A percentile compares a stretch with the other conserved stretches of the same genome.
Evolutionary conservation across 1,139 yeast species (phyloP).

Genomic region (Taiozyma sp.): DNA sequence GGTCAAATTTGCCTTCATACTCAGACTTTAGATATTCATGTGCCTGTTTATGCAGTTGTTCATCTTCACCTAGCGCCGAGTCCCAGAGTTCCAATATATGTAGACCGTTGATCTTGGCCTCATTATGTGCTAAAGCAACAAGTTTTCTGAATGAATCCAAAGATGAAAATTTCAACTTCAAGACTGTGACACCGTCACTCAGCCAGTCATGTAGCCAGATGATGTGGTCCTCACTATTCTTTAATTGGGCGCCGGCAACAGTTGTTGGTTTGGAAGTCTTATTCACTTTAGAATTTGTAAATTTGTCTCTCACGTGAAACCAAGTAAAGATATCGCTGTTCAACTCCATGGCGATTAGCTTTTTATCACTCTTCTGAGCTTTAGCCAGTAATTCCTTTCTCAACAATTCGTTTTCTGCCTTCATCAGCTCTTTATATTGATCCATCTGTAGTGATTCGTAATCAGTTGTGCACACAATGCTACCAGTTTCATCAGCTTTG

Average conservation of each 20-base stretch:
- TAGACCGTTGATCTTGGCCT: constrained; percentile 9
- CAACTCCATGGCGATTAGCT: constrained; percentile 33
- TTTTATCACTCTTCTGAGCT: constrained; percentile 27
- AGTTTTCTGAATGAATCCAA: constrained; percentile 13
- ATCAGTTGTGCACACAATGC: constrained; percentile 1
- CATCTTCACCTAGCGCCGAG: constrained; percentile 10
- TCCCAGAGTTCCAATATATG: constrained; percentile 19
- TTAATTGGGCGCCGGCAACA: constrained; percentile 15
- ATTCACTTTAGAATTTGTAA: constrained; percentile 17
- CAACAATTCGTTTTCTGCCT: constrained; percentile 26
- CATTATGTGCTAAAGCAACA: constrained; percentile 12
- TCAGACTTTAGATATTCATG: constrained; percentile 8
- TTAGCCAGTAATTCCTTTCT: constrained; percentile 22
- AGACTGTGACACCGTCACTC: constrained; percentile 29
- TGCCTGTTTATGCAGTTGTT: constrained; percentile 1
- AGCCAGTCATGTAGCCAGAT: constrained; percentile 46
- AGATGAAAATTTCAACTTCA: constrained; percentile 21
- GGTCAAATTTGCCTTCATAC: constrained; percentile 4
- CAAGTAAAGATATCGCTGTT: constrained; percentile 34
- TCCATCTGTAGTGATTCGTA: constrained; percentile 29
- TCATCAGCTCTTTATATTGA: constrained; percentile 30
- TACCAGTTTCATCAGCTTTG: background rate
- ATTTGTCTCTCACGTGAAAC: constrained; percentile 39
- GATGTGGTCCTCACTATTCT: constrained; percentile 26
- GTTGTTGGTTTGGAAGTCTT: constrained; percentile 7